phyloP scores from a whole-genome alignment of 495 filamentous ascomycete genomes.

The Aspergillus cavernicola region DNA sequence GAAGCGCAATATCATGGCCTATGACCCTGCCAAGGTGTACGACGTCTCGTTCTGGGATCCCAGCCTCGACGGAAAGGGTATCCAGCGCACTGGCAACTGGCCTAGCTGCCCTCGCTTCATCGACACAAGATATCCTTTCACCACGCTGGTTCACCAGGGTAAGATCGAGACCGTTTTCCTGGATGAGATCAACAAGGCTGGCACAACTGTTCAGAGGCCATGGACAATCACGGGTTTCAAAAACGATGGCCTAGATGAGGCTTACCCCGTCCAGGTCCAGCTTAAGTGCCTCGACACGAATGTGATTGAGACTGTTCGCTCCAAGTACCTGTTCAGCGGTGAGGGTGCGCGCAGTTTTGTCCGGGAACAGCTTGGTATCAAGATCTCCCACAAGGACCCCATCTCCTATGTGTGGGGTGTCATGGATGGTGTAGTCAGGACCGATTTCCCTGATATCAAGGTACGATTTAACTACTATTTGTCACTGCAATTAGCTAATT shows the following conservation, averaged over 20 bases:
- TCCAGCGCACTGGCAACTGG: conserved; percentile 59
- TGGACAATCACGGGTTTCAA: conserved; percentile 61
- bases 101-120: conserved; percentile 62
- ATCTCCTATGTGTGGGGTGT: conserved; percentile 75
- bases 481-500: not conserved
- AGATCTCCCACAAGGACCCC: conserved; percentile 60
- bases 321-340: conserved; percentile 64
- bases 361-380: conserved; percentile 54
- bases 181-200: conserved; percentile 58
- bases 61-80: conserved; percentile 44
- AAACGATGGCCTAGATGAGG: conserved; percentile 52
- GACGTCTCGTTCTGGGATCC: conserved; percentile 69
- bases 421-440: conserved; percentile 75
- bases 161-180: conserved; percentile 63
- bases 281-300: conserved; percentile 74
- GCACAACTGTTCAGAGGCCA: conserved; percentile 53
- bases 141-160: conserved; percentile 61
- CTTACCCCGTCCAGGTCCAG: conserved; percentile 62
- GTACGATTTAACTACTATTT: conserved; percentile 19
- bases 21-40: conserved; percentile 62
- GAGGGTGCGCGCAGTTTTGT: conserved; percentile 64
- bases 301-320: conserved; percentile 56
- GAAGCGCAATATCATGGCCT: conserved; percentile 61
- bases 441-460: conserved; percentile 83
- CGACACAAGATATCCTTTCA: conserved; percentile 64